A percentile compares a stretch with the other conserved stretches of the same genome.
Conservation (phyloP, 495 filamentous ascomycete species). For the Evansstolkia leycettana region DNA sequence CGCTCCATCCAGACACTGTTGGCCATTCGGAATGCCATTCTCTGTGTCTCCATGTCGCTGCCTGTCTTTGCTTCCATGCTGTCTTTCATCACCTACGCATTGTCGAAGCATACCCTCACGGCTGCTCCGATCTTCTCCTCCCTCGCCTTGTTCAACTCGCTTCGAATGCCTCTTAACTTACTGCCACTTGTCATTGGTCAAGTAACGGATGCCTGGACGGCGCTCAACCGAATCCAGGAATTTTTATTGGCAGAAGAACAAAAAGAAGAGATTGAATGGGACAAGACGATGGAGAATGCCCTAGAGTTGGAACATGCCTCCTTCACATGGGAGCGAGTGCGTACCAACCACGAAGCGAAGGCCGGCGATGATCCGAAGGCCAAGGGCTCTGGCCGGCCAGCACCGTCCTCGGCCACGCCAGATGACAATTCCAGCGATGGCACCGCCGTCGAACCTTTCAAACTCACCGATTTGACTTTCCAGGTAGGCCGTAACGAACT, state of each 20-base stretch:
- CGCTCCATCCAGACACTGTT: slow-evolving; percentile 65
- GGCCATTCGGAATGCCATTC: slow-evolving; percentile 71
- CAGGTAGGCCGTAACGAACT: slow-evolving; percentile 71
- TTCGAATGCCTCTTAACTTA: slow-evolving; percentile 81
- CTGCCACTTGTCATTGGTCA: slow-evolving; percentile 82
- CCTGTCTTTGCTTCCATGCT: slow-evolving; percentile 92
- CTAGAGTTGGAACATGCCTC: slow-evolving; percentile 59
- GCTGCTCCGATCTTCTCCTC: slow-evolving; percentile 85
- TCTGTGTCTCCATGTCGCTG: slow-evolving; percentile 63
- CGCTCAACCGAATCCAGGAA: slow-evolving; percentile 71
- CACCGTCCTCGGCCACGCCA: slow-evolving; percentile 8
- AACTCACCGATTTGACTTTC: slow-evolving; percentile 61
- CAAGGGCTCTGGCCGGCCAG: background rate
- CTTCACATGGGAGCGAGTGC: slow-evolving; percentile 88
- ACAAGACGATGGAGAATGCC: slow-evolving; percentile 51
- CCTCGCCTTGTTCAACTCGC: slow-evolving; percentile 79
- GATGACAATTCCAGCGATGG: slow-evolving; percentile 30
- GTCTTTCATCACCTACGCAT: slow-evolving; percentile 82
- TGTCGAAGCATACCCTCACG: slow-evolving; percentile 56
- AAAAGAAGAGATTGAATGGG: slow-evolving; percentile 55
- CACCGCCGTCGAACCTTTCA: slow-evolving; percentile 63
- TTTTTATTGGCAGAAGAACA: slow-evolving; percentile 79
- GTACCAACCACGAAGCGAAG: slow-evolving; percentile 50
- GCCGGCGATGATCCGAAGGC: slow-evolving; percentile 19
- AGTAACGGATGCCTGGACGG: slow-evolving; percentile 78